Conservation (phyloP, 2,329 filamentous ascomycete species). For the Xylaria arbuscula region DNA sequence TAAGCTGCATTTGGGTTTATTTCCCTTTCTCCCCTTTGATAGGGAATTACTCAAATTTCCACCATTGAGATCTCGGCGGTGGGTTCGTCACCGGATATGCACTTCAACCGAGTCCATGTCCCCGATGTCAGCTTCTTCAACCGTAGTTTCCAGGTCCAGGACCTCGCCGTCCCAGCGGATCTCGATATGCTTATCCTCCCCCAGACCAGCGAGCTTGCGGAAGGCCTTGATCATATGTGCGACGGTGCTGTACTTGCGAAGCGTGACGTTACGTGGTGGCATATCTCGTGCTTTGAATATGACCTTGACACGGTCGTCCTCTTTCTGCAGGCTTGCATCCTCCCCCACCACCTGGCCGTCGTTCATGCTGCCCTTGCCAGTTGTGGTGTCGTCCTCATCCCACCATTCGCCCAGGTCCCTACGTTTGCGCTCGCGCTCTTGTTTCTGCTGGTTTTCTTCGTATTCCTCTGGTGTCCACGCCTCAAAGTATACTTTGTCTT, state of each 20-base stretch:
- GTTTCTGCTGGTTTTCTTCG: constrained; percentile 58
- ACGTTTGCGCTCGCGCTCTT: constrained; percentile 59
- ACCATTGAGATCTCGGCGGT: neutral
- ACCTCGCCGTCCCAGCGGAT: constrained; percentile 81
- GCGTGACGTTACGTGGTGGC: constrained; percentile 63
- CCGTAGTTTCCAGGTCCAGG: constrained; percentile 68
- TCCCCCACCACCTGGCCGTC: constrained; percentile 47
- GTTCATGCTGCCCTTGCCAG: constrained; percentile 19
- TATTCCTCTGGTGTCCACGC: constrained; percentile 78
- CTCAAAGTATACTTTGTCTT: constrained; percentile 76
- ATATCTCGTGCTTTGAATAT: constrained; percentile 65
- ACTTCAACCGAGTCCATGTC: constrained; percentile 83
- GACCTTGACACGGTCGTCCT: constrained; percentile 55
- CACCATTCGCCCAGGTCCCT: constrained; percentile 54
- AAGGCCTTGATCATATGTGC: constrained; percentile 72
- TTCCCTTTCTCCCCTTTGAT: neutral
- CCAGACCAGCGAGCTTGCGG: constrained; percentile 64
- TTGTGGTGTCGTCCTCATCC: constrained; percentile 51
- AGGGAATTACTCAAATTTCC: neutral
- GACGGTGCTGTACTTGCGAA: constrained; percentile 67
- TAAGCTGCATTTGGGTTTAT: neutral
- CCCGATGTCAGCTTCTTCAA: constrained; percentile 76
- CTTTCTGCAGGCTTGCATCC: constrained; percentile 38
- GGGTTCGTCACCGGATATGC: constrained; percentile 64
- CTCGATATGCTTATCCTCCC: constrained; percentile 63